Evolutionary conservation across 2,329 filamentous ascomycete genomes (phyloP).

Genomic region (Neurospora crassa): DNA sequence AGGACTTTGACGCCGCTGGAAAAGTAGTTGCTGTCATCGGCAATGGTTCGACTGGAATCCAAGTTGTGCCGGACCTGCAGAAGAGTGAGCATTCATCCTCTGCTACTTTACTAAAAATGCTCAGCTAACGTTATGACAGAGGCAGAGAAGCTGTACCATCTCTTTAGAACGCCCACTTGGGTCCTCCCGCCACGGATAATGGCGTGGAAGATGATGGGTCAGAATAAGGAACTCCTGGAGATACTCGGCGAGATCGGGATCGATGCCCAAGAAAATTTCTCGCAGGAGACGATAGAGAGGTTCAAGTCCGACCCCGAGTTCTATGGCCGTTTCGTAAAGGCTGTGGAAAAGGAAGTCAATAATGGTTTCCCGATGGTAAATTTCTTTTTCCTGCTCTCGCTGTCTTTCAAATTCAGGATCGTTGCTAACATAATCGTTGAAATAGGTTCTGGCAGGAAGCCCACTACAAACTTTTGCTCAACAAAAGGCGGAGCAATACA

Average conservation of each 20-base stretch:
- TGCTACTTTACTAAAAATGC: background rate
- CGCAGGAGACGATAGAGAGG: conserved; percentile 32
- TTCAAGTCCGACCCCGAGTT: conserved; percentile 36
- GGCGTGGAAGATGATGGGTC: conserved; percentile 29
- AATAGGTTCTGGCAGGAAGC: conserved; percentile 30
- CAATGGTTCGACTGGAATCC: conserved; percentile 44
- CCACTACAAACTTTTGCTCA: conserved; percentile 32
- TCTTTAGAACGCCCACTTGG: conserved; percentile 34
- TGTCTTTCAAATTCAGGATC: background rate
- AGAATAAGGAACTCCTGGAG: conserved; percentile 27
- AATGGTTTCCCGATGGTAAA: conserved; percentile 33
- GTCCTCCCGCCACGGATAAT: conserved; percentile 27
- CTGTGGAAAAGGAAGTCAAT: conserved; percentile 35
- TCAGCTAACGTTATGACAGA: conserved; percentile 15
- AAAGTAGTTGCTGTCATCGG: conserved; percentile 48
- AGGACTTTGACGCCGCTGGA: conserved; percentile 35
- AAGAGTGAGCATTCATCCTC: conserved; percentile 23
- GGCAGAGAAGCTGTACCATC: conserved; percentile 28
- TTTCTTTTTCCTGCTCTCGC: background rate
- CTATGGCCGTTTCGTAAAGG: conserved; percentile 37
- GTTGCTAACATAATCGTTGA: background rate
- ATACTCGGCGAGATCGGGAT: conserved; percentile 31
- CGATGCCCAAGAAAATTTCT: conserved; percentile 33
- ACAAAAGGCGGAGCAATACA: conserved; percentile 33
- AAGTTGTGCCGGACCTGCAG: conserved; percentile 42